These are phyloP conservation scores for Blakeslea trispora DNA, from an alignment of 371 early-diverging fungal species.

Conservation along the genomic window DNA sequence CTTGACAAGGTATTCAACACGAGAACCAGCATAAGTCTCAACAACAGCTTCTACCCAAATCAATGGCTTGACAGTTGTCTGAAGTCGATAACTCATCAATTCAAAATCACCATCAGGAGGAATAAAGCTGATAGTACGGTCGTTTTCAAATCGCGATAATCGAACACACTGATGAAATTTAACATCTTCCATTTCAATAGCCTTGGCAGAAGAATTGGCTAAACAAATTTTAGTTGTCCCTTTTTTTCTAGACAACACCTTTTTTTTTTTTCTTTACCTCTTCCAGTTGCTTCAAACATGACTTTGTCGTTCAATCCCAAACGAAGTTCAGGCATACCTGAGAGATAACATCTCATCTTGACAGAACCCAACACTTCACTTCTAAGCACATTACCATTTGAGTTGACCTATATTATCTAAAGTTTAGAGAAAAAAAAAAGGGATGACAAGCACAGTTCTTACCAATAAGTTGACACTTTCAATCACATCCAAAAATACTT, in stretches of 20 bases:
- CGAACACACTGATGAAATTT: slow-evolving; percentile 99
- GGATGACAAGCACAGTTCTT: too few species aligned
- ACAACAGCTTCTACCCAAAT: slow-evolving; percentile 96
- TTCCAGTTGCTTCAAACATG: slow-evolving; percentile 95
- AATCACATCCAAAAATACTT: slow-evolving; percentile 97
- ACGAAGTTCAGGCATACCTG: slow-evolving; percentile 98
- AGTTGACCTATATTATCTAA: slow-evolving; percentile 59
- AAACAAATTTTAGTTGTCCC: too few species aligned
- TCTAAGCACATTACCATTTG: slow-evolving; percentile 94
- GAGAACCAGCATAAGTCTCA: slow-evolving; percentile 89
- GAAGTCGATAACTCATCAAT: slow-evolving; percentile 96
- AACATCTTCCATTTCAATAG: slow-evolving; percentile 99
- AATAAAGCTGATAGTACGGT: slow-evolving; percentile 94
- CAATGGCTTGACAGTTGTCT: slow-evolving; percentile 90
- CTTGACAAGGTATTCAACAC: slow-evolving; percentile 96
- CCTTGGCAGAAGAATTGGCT: slow-evolving; percentile 81
- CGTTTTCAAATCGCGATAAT: slow-evolving; percentile 92
- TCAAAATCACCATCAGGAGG: slow-evolving; percentile 98
- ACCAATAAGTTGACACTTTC: slow-evolving; percentile 97
- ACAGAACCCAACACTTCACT: slow-evolving; percentile 95
- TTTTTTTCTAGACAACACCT: too few species aligned
- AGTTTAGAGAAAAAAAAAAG: too few species aligned
- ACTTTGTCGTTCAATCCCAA: slow-evolving; percentile 98
- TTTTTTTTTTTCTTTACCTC: slow-evolving; percentile 67
- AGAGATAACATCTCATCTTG: slow-evolving; percentile 96